Evolutionary conservation across 176 grass and related monocot genomes (phyloP), one percentile per base, ranked within the genome.

Genomic region (Alopecurus myosuroides): DNA sequence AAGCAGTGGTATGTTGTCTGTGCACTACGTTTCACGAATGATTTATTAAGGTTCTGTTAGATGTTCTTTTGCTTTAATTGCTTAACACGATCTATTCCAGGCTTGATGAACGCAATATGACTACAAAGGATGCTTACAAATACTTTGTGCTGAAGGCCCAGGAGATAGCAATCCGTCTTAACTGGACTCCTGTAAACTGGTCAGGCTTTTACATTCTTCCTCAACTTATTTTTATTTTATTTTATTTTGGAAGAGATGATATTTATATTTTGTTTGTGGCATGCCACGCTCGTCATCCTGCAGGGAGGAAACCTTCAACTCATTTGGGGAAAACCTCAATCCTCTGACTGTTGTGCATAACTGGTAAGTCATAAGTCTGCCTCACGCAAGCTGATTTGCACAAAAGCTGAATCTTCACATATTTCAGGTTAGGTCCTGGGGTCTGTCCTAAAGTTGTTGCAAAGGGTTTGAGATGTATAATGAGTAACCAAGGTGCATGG

Each of bases 291-390:
- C 41, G 56, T 49, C 22, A 30, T 73, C 14, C 40, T 87, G 39
- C 88, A 95, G 97, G 97, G 97, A 98, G 90, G 97, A 98, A 95
- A 98, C 97, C 46, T 95, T 98, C 83, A 93, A 98, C 80, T 88
- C 93, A 67, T 95, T 98, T 62, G 44, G 80, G 77, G 93, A 89
- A 86, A 94, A 93, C 13, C 93, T 98, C 28, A 89, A 98, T 92
- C 93, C 91, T 76, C 89, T 85, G 44, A 98, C 97, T 19, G 86
- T 98, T 23, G 88, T 95, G 40, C 96, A 95, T 80, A 98, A 95
- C 78, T 98, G 96, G 96, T 98, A 91, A 40, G 36, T 76, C 68
- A 78, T 52, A 62, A 48, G 34, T 79, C 35, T 48, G 28, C 6
- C 64, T 31, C 33, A 77, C 53, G 57, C 45, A 70, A 76, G 52